These are phyloP conservation scores for Carex cristatella DNA, from an alignment of 176 grass and related monocot species.

Conservation along the genomic window DNA sequence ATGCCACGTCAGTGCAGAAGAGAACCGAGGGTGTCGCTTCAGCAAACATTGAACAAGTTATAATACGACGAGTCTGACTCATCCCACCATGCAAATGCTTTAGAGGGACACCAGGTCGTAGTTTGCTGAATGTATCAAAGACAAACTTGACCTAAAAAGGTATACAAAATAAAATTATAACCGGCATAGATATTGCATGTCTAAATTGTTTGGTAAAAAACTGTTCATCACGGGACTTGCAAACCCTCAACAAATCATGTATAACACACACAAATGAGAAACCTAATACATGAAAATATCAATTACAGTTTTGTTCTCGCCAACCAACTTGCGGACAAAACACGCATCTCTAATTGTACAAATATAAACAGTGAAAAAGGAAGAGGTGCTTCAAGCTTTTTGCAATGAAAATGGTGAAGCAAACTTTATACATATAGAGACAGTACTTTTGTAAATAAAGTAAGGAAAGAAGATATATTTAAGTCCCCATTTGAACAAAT, in stretches of 20 bases:
- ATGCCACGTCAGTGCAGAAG: constrained; percentile 80
- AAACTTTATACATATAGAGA: not conserved
- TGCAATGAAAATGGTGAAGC: not conserved
- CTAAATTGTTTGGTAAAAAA: not conserved
- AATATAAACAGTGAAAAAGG: not conserved
- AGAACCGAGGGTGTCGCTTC: constrained; percentile 63
- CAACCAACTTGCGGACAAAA: not conserved
- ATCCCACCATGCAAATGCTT: constrained; percentile 88
- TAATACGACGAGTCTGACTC: constrained; percentile 52
- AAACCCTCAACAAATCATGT: not conserved
- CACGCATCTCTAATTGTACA: not conserved
- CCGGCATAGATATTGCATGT: not conserved
- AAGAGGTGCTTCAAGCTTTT: not conserved
- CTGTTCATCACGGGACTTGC: not conserved
- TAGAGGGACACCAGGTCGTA: constrained; percentile 89
- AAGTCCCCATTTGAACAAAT: not conserved
- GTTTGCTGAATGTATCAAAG: constrained; percentile 80
- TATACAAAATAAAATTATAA: constrained; percentile 18
- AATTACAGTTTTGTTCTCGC: not conserved
- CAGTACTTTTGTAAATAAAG: not conserved
- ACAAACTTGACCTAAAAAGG: constrained; percentile 83
- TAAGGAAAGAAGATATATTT: not conserved
- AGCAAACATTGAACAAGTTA: constrained; percentile 50
- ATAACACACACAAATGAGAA: not conserved
- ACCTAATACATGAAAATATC: not conserved